Evolutionary conservation across 495 filamentous ascomycete genomes (phyloP), one percentile per base, ranked within the genome.

Genomic region (Aspergillus sclerotiicarbonarius): DNA sequence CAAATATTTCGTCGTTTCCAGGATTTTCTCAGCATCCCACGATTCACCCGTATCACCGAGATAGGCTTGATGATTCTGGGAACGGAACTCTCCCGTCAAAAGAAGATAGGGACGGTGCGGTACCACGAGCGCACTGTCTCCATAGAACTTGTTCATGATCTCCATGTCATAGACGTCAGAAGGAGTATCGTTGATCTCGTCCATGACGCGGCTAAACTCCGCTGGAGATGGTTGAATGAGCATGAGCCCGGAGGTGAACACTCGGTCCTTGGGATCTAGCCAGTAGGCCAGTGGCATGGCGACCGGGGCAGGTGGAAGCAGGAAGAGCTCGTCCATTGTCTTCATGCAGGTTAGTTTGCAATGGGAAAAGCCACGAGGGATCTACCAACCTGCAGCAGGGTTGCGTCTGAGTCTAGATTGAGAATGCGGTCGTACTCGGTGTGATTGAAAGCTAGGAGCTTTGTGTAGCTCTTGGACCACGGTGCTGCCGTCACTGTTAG

Each of bases 71-170:
- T 89, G 84, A 9, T 80, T 66, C 19, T 70, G 58, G 13, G 61
- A 55, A 8, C 86, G 77, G 57, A 90, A 89, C 61, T 90, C 88
- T 0, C 80, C 80, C 16, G 81, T 84, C 12, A 89, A 66, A 8
- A 89, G 69, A 15, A 76, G 77, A 65, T 88, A 90, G 1, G 76
- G 79, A 15, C 84, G 80, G 61, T 90, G 88, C 3, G 89, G 88
- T 0, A 91, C 67, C 12, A 90, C 75, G 57, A 87, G 67, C 6
- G 84, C 84, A 32, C 62, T 79, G 25, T 83, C 73, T 3, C 66
- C 69, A 53, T 86, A 90, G 20, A 89, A 73, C 4, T 74, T 61
- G 62, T 90, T 89, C 25, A 90, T 61, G 4, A 90, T 81, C 57
- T 90, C 87, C 85, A 87, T 86, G 58, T 87, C 82, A 54, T 81